Evolutionary conservation across 768 basidiomycete species (phyloP), one percentile per base, ranked within the genome.

Genomic region (Russula sp.): DNA sequence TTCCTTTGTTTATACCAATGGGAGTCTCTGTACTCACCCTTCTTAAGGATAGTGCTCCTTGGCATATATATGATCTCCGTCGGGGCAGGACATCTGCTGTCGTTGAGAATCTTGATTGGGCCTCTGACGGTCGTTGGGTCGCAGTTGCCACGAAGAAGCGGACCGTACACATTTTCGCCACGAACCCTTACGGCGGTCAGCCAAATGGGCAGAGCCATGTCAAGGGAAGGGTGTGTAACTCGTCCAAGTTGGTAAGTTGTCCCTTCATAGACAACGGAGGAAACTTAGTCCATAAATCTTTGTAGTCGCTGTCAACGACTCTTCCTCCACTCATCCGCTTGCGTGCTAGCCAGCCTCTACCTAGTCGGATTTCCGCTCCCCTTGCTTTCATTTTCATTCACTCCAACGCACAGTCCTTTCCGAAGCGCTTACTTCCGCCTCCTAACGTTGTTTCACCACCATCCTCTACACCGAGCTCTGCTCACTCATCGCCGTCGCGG

Each of bases 181-280:
- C 86, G 8, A 88, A 91, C 71, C 89, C 89, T 4, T 86, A 86
- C 62, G 91, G 89, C 1, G 88, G 91, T 4, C 77, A 77, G 39
- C 77, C 86, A 1, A 85, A 91, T 74, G 73, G 82, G 37, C 72
- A 72, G 39, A 86, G 87, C 54, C 86, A 89, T 73, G 67, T 86
- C 59, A 78, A 81, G 42, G 83, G 81, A 6, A 75, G 76, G 69
- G 84, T 90, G 0, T 71, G 75, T 70, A 88, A 91, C 66, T 73
- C 74, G 2, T 72, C 75, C 4, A 78, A 79, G 53, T 67, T 82
- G 78, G 86, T 75, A 64, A 77, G 80, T 63, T 31, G 39, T 44
- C 32, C 20, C 48, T 0, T 13, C 42, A n/a, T 42, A 35, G 42
- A n/a, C 7, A 44, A 48, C 9, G 31, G 31, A 18, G 47, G 9